Base-by-base conservation (phyloP, 805 yeast species). In the Priceomyces castillae region DNA sequence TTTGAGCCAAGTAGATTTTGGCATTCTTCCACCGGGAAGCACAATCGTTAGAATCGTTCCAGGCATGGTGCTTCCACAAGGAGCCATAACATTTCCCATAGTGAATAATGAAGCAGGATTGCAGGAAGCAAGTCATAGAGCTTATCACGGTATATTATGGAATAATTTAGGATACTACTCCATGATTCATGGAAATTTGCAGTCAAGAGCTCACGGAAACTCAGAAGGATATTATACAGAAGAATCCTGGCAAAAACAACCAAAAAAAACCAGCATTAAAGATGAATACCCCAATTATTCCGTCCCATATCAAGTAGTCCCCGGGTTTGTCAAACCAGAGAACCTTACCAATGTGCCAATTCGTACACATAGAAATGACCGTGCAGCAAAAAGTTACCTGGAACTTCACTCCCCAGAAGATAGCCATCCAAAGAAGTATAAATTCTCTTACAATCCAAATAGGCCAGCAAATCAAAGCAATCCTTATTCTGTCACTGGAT, bases 31-130 rank as follows among this genome's bases (percentile, higher is more conserved):
- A 6, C 42, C 42, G 10, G 42, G 42, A 15, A 30, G 36, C 18
- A 30, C 30, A 19, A 39, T 39, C 12, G 33, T 64, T 34, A 47
- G 51, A 35, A 46, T 59, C 0, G 58, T 52, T 12, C 62, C 61
- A 2, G 67, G 68, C 1, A 46, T 51, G 44, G 50, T 48, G 7
- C 39, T 62, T 7, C 70, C 71, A 3, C 39, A 43, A 2, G 65
- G 65, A 19, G 69, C 69, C 7, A 55, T 62, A 6, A 58, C 62
- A 2, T 41, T 61, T 6, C 52, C 52, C 17, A n/a, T 28, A 11
- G 15, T 5, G 10, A 4, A 11, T 5, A 28, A 6, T 34, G 20
- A 22, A 16, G 23, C 17, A 30, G 34, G 12, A 22, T 23, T 28
- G 36, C 31, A 31, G 22, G 28, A 31, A 39, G 19, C 31, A 35